These are phyloP conservation scores for Lichtheimia hyalospora DNA, from an alignment of 371 early-diverging fungal genomes.

Conservation along the genomic window DNA sequence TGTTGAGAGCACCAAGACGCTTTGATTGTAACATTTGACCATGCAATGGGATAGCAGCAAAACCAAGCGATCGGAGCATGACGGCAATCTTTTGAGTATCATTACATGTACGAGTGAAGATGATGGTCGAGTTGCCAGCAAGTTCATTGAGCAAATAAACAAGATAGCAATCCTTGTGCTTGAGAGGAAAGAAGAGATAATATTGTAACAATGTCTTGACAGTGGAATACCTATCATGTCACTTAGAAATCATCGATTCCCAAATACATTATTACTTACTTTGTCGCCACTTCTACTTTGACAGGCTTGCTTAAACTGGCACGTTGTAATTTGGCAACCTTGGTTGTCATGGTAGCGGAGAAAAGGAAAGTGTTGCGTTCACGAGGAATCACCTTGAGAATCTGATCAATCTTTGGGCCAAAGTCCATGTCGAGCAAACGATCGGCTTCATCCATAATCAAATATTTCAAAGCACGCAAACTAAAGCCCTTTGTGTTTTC, in stretches of 20 bases:
- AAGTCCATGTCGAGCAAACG: slow-evolving; percentile 96
- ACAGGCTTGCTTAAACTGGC: slow-evolving; percentile 93
- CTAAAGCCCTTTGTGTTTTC: slow-evolving; percentile 98
- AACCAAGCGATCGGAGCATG: slow-evolving; percentile 87
- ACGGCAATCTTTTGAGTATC: slow-evolving; percentile 83
- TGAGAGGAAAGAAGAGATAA: slow-evolving; percentile 94
- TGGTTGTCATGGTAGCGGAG: slow-evolving; percentile 97
- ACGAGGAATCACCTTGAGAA: slow-evolving; percentile 88
- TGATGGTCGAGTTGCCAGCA: slow-evolving; percentile 88
- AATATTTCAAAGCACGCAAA: slow-evolving; percentile 81
- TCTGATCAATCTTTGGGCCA: slow-evolving; percentile 94
- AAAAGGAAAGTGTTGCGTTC: slow-evolving; percentile 95
- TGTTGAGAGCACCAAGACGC: slow-evolving; percentile 87
- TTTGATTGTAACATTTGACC: slow-evolving; percentile 93
- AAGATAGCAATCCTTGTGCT: slow-evolving; percentile 93
- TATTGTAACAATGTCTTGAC: slow-evolving; percentile 91
- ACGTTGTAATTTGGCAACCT: slow-evolving; percentile 92
- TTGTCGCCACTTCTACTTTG: slow-evolving; percentile 88
- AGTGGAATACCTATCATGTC: slow-evolving; percentile 72
- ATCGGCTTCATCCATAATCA: slow-evolving; percentile 99
- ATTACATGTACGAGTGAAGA: slow-evolving; percentile 89
- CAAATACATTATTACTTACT: slow-evolving; percentile 32
- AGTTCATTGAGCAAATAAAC: slow-evolving; percentile 91
- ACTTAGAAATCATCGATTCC: slow-evolving; percentile 8
- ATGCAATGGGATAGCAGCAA: slow-evolving; percentile 92